These are phyloP conservation scores for Neurospora sp. DNA, from an alignment of 495 filamentous ascomycete genomes.

Conservation along the genomic window DNA sequence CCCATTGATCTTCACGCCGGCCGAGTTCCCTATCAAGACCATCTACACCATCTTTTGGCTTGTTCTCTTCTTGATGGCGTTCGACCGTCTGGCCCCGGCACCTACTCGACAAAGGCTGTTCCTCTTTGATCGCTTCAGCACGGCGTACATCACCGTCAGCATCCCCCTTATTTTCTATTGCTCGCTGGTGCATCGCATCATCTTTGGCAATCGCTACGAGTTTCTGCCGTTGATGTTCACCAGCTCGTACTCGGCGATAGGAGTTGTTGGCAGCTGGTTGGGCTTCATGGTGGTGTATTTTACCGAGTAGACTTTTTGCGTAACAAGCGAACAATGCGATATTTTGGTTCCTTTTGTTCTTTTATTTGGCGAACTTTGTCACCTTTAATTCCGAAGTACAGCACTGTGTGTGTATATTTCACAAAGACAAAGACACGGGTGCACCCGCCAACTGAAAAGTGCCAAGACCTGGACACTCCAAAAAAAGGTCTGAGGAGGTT, in stretches of 20 bases:
- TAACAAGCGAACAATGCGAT: constrained; percentile 5
- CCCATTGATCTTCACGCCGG: constrained; percentile 81
- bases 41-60: constrained; percentile 92
- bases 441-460: background rate
- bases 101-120: constrained; percentile 65
- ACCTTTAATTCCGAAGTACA: background rate
- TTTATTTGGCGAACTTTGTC: background rate
- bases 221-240: constrained; percentile 96
- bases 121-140: constrained; percentile 80
- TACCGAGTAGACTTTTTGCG: constrained; percentile 38
- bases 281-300: constrained; percentile 94
- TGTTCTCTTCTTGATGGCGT: constrained; percentile 70
- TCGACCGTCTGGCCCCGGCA: constrained; percentile 80
- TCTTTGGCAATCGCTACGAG: constrained; percentile 76
- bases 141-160: constrained; percentile 74
- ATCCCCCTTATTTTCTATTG: constrained; percentile 87
- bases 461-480: background rate
- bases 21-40: constrained; percentile 87
- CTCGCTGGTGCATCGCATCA: constrained; percentile 67
- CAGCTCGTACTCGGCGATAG: constrained; percentile 87
- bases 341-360: background rate
- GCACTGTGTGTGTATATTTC: background rate
- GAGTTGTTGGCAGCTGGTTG: constrained; percentile 94
- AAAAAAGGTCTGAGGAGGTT: background rate
- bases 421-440: background rate